Evolutionary conservation across 352 stramenopile genomes (phyloP).

Genomic region (Pythium aquatile): DNA sequence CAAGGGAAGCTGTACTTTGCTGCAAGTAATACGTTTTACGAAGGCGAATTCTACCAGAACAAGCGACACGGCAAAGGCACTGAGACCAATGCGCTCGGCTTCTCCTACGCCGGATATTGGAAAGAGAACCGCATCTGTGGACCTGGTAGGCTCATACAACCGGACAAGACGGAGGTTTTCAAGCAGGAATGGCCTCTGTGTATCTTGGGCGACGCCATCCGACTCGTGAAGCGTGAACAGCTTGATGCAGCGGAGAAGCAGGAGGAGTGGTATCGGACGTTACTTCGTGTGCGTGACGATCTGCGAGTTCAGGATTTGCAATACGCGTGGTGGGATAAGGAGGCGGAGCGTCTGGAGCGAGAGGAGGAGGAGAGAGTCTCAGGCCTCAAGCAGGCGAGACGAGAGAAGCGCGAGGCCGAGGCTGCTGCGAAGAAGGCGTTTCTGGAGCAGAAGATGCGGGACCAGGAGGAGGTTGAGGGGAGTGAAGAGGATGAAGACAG

Average conservation of each 20-base stretch:
- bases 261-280: constrained; percentile 48
- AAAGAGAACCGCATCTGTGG: constrained; percentile 56
- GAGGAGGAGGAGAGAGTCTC: constrained; percentile 46
- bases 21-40: constrained; percentile 46
- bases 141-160: constrained; percentile 41
- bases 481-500: constrained; percentile 21
- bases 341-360: constrained; percentile 44
- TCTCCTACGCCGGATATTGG: constrained; percentile 55
- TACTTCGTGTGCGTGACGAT: constrained; percentile 69
- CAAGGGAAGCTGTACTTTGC: constrained; percentile 44
- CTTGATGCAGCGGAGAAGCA: constrained; percentile 19
- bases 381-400: constrained; percentile 44
- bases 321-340: constrained; percentile 57
- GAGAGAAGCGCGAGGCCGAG: constrained; percentile 56
- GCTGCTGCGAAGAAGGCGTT: constrained; percentile 57
- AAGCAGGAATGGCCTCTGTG: constrained; percentile 55
- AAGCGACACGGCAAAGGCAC: constrained; percentile 56
- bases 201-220: constrained; percentile 59
- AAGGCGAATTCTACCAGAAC: constrained; percentile 69
- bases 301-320: constrained; percentile 61
- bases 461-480: constrained; percentile 21
- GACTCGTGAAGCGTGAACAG: constrained; percentile 47
- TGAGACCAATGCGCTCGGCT: constrained; percentile 62
- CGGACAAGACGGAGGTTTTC: constrained; percentile 44
- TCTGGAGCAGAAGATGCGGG: constrained; percentile 38